Evolutionary conservation across 495 filamentous ascomycete species (phyloP).

Genomic region (Aspergillus egyptiacus): DNA sequence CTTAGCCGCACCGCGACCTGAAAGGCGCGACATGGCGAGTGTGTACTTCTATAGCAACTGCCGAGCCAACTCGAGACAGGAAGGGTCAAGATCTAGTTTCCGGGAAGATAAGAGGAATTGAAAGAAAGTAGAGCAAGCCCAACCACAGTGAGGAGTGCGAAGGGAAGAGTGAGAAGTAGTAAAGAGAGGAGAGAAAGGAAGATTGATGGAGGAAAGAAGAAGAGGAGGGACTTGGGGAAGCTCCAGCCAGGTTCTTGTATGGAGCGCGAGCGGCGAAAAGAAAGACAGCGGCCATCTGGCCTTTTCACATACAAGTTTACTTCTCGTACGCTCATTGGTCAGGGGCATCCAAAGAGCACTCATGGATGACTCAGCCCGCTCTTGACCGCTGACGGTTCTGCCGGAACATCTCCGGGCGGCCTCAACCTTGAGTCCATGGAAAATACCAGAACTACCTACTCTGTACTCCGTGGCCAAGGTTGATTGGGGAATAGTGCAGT

Average conservation of each 20-base stretch:
- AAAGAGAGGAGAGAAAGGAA: constrained; percentile 13
- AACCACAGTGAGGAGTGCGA: constrained; percentile 6
- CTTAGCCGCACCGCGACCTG: constrained; percentile 41
- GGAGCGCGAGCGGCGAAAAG: constrained; percentile 18
- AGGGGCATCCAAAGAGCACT: constrained; percentile 4
- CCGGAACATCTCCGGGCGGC: constrained; percentile 6
- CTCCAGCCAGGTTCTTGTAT: constrained; percentile 24
- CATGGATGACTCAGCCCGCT: constrained; percentile 21
- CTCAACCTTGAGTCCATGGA: constrained; percentile 22
- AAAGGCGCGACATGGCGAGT: constrained; percentile 43
- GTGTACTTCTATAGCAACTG: background rate
- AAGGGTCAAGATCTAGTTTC: background rate
- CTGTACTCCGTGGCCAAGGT: no score
- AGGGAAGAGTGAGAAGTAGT: background rate
- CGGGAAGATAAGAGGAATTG: constrained; percentile 9
- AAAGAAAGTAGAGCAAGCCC: constrained; percentile 11
- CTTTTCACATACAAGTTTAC: constrained; percentile 42
- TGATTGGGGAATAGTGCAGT: background rate
- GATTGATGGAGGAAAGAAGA: constrained; percentile 2
- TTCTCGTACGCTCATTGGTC: constrained; percentile 39
- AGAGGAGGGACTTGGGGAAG: constrained; percentile 15
- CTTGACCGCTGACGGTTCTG: constrained; percentile 26
- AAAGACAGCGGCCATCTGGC: constrained; percentile 42
- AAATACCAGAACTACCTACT: constrained; percentile 24
- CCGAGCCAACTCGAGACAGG: constrained; percentile 1